Base-by-base conservation (phyloP, 441 rosid species). In the Cnidoscolus chayamansa region DNA sequence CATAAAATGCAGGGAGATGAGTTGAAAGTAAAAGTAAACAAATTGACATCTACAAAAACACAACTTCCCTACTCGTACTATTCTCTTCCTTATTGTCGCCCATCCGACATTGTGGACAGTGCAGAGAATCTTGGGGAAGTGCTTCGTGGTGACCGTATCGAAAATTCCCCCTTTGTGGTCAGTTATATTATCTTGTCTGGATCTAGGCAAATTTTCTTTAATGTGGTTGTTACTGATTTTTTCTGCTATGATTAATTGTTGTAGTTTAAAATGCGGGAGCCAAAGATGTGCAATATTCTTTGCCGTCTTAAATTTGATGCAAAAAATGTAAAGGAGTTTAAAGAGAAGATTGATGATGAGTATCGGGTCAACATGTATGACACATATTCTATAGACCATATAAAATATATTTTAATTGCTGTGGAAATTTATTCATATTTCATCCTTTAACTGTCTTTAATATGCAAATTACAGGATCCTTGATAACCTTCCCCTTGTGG, bases 71-170 rank as follows among this genome's bases (percentile, higher is more conserved):
- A 89, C 72, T 81, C 97, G 2, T 90, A 85, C 62, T 94, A 94
- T 64, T 85, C 94, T 68, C 88, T 94, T 20, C 90, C 90, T n/a
- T 88, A 81, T 66, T 92, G 97, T 74, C 85, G 70, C 53, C 98
- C 99, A 40, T 59, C 78, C 2, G 71, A 74, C 25, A 90, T 94
- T 20, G 82, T 92, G 59, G 98, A 94, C 83, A 92, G 93, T 64
- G 90, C 94, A 12, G 98, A 94, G 84, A 92, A 94, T 88, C 97
- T 92, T 13, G 98, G 98, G 40, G 98, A 94, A 85, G 98, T 94
- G 43, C 96, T 92, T 45, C 93, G 98, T 32, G 99, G 98, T 65
- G 99, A 92, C 74, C 94, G 98, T 30, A 92, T 92, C 64, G 98
- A 94, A 78, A 94, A 94, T 84, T 90, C 99, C 67, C 93, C 96